Base-by-base conservation (phyloP, 139 green algal species). In the Penium margaritaceum region DNA sequence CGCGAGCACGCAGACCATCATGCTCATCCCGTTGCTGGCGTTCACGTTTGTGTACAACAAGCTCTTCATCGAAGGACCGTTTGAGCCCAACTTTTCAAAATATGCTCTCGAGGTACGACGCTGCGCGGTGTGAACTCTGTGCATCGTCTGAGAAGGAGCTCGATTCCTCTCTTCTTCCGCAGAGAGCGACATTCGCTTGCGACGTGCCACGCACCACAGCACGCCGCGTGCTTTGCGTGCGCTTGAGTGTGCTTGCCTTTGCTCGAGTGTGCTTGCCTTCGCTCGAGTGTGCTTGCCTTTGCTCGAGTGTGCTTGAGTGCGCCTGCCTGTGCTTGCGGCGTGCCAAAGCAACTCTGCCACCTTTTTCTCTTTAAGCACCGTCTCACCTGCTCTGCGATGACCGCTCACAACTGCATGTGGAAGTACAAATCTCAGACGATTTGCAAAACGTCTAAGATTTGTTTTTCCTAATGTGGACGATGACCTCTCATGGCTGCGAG, bases 21-120 rank as follows among this genome's bases (percentile, higher is more conserved):
- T 66, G 36, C 44, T 68, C 29, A 41, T 76, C 29, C 73, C 73
- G 21, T 68, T 80, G 34, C 73, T 68, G 0, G 35, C 79, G 0
- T 12, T 80, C 5, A 78, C 73, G 35, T 4, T 79, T 27, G 19
- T 79, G 39, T 78, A 68, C 14, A 27, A 68, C 55, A 39, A 37
- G 6, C 34, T 68, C 9, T 44, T 76, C 66, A 55, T 35, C 47
- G 29, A 67, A 21, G 68, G 53, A 27, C 51, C 21, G 29, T 76
- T 60, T 41, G 47, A 75, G 33, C 15, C 19, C 51, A 35, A 21
- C 46, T 75, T 75, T 47, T 29, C 55, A 24, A 30, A 33, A 0
- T 30, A 36, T 29, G 44, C 65, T 12, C 44, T 73, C 65, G 65
- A 73, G 65, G 65, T 73, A 24, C 62, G n/a, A 24, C 17, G 24